A percentile compares a stretch with the other conserved stretches of the same genome.
phyloP scores from a whole-genome alignment of 495 filamentous ascomycete genomes.

The Acidiella bohemica region DNA sequence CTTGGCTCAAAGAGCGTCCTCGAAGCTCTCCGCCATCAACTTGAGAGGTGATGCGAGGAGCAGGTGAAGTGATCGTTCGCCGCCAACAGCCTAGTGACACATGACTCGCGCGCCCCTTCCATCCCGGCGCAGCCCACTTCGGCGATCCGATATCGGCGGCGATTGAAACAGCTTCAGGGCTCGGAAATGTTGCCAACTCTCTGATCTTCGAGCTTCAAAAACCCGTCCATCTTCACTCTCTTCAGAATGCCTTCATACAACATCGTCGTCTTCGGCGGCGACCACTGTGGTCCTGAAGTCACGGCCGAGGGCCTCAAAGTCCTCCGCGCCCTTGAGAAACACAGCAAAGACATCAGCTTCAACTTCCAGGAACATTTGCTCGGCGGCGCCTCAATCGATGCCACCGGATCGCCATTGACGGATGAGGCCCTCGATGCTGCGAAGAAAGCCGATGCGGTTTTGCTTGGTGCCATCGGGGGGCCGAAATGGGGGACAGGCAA shows the following conservation, averaged over 20 bases:
- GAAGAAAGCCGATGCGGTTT: conserved; percentile 79
- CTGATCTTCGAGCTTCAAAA: neutral
- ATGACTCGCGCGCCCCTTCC: too few relatives aligned
- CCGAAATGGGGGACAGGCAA: conserved; percentile 92
- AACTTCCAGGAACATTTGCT: conserved; percentile 86
- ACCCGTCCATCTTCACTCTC: too few relatives aligned
- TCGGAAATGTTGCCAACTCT: too few relatives aligned
- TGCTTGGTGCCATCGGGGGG: conserved; percentile 90
- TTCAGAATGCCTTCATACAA: conserved; percentile 19
- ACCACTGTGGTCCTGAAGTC: conserved; percentile 92
- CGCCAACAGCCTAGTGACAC: too few relatives aligned
- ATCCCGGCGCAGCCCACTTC: too few relatives aligned
- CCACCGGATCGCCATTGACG: conserved; percentile 61
- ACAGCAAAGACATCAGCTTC: conserved; percentile 59
- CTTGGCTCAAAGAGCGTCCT: too few relatives aligned
- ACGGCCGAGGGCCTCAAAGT: conserved; percentile 78
- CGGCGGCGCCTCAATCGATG: conserved; percentile 88
- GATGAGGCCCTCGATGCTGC: conserved; percentile 74
- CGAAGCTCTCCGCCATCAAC: too few relatives aligned
- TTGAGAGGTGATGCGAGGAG: too few relatives aligned
- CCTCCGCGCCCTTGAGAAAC: conserved; percentile 61
- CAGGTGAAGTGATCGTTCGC: too few relatives aligned
- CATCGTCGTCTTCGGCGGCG: conserved; percentile 40
- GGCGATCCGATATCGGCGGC: conserved; percentile 7
- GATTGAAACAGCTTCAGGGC: too few relatives aligned